These are phyloP conservation scores for Teratosphaeria pseudoeucalypti DNA, from an alignment of 2,329 filamentous ascomycete genomes.

Conservation along the genomic window DNA sequence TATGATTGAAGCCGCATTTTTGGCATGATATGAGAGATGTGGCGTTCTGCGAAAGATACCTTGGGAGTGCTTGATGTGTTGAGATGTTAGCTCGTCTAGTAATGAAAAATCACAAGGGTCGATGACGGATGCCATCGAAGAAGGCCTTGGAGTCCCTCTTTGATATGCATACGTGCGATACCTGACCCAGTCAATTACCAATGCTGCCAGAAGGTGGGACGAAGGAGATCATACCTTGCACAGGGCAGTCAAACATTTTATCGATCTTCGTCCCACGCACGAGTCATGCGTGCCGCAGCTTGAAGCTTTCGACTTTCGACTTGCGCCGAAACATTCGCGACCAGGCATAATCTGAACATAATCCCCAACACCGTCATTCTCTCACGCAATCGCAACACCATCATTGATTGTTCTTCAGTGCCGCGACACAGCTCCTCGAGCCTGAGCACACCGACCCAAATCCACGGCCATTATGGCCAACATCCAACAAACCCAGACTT, in stretches of 20 bases:
- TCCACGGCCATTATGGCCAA: constrained; percentile 64
- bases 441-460: background rate
- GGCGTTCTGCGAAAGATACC: background rate
- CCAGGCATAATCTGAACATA: background rate
- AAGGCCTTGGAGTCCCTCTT: background rate
- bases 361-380: background rate
- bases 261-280: background rate
- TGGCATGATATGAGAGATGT: background rate
- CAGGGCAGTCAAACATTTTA: background rate
- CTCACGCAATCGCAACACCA: background rate
- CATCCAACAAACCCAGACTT: constrained; percentile 86
- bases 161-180: background rate
- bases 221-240: background rate
- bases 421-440: background rate
- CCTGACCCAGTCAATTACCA: background rate
- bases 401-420: background rate
- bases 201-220: background rate
- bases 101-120: background rate
- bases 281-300: background rate
- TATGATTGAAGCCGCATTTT: background rate
- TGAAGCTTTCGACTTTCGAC: background rate
- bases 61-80: background rate
- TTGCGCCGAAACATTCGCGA: background rate
- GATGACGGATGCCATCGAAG: background rate
- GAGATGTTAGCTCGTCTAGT: background rate